Evolutionary conservation across 768 basidiomycete genomes (phyloP), one percentile per base, ranked within the genome.

Genomic region (Tylopilus sp.): DNA sequence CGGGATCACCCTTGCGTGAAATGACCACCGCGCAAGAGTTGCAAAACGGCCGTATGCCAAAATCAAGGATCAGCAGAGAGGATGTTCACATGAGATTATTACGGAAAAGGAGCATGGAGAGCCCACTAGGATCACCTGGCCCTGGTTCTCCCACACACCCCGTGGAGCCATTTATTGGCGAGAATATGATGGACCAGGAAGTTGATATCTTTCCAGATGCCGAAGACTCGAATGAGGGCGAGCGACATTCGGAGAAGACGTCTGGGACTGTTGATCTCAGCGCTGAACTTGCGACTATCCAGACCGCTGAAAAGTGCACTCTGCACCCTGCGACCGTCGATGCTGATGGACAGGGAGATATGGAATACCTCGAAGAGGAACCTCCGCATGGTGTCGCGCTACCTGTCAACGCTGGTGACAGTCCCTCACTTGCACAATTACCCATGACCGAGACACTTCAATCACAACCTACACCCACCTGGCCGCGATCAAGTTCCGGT

Each of bases 21-120:
- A 45, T 35, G 2, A 49, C 56, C n/a, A 65, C 56, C 26, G 50
- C 51, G 4, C 64, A 62, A 40, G 64, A 64, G 6, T 39, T 59
- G 18, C 55, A 58, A 26, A 40, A 42, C 22, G 57, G 45, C 4
- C 59, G 59, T 58, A 53, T 30, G 58, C 65, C 57, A 3, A 73
- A 72, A 46, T 71, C 71, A 22, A 72, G 79, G 40, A 81, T 84
- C 51, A 81, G 70, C 47, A 74, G 75, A 25, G 80, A 80, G 47
- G 78, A 79, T 43, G 74, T 85, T 18, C 75, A 79, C 52, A 68
- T 75, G 47, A 72, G 79, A 31, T 61, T 83, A 45, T 57, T 76
- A 62, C 71, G 69, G 44, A 72, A 74, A 56, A 67, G 72, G 50
- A 79, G 77, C 39, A 60, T 66, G 40, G 73, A 79, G 42, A 79